Evolutionary conservation across 2,329 filamentous ascomycete species (phyloP).

Genomic region (Talaromyces islandicus): DNA sequence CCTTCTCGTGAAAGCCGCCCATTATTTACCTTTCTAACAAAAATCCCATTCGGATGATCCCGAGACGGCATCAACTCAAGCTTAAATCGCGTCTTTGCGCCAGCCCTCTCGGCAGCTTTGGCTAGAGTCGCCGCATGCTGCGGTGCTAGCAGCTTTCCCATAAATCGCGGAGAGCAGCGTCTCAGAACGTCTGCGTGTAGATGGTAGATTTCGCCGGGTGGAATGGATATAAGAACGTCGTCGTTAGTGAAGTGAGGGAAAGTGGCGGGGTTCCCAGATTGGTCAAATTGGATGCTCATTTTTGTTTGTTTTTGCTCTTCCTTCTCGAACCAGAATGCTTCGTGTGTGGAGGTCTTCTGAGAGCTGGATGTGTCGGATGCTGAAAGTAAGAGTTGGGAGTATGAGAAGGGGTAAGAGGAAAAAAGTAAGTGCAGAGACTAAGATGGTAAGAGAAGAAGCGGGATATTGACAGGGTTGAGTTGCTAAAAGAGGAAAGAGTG

Average conservation of each 20-base stretch:
- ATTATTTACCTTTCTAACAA: constrained; percentile 8
- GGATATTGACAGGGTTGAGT: too few species aligned
- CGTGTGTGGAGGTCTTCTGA: neutral
- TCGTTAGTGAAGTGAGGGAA: constrained; percentile 35
- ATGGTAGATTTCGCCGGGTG: constrained; percentile 28
- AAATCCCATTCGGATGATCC: constrained; percentile 8
- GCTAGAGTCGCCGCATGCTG: constrained; percentile 21
- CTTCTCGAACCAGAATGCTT: neutral
- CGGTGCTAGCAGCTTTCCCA: constrained; percentile 16
- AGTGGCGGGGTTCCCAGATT: neutral
- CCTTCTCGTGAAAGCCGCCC: neutral
- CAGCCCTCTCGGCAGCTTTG: constrained; percentile 21
- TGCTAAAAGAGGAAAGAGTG: too few species aligned
- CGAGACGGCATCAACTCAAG: constrained; percentile 15
- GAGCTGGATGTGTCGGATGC: neutral
- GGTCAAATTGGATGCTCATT: neutral
- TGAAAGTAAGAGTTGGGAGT: neutral
- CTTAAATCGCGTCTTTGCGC: constrained; percentile 16
- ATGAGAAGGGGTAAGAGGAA: neutral
- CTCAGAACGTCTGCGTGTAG: constrained; percentile 29
- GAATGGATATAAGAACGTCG: constrained; percentile 34
- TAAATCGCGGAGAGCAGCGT: constrained; percentile 15
- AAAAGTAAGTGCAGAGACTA: neutral
- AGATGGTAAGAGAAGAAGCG: too few species aligned
- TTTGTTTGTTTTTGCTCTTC: neutral